Percentiles rank a stretch among this genome's conserved stretches.
Evolutionary conservation across 345 rosid genomes (phyloP).

Genomic region (Viola odorata): DNA sequence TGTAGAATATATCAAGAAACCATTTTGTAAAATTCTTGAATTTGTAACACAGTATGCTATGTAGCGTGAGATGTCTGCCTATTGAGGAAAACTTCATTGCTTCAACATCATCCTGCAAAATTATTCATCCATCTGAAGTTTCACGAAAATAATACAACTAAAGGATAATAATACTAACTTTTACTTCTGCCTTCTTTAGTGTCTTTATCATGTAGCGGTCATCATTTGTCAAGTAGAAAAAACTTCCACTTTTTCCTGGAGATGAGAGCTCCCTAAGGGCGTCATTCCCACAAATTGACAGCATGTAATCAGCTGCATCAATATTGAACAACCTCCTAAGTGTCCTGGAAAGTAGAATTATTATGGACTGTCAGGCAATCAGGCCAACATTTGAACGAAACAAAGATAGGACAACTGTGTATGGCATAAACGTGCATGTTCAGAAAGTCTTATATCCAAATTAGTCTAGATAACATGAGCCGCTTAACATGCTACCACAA

Average conservation of each 20-base stretch:
- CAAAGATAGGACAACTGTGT: background rate
- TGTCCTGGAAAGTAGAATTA: constrained; percentile 49
- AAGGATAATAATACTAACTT: constrained; percentile 35
- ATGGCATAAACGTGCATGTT: background rate
- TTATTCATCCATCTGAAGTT: background rate
- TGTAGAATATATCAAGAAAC: too few relatives aligned
- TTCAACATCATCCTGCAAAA: too few relatives aligned
- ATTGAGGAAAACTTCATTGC: too few relatives aligned
- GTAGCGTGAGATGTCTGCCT: too few relatives aligned
- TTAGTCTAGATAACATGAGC: too few relatives aligned
- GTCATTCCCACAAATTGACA: constrained; percentile 88
- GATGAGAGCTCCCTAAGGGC: constrained; percentile 97
- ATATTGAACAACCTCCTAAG: constrained; percentile 82
- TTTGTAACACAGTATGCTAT: too few relatives aligned
- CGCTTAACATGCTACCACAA: too few relatives aligned
- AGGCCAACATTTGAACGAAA: background rate
- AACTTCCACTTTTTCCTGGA: constrained; percentile 98
- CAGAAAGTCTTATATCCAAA: background rate
- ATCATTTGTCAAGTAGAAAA: constrained; percentile 86
- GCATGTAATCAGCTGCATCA: constrained; percentile 97
- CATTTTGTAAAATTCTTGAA: too few relatives aligned
- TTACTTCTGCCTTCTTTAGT: constrained; percentile 91
- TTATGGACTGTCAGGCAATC: constrained; percentile 11
- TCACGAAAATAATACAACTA: background rate
- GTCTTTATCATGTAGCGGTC: constrained; percentile 98